These are phyloP conservation scores for Colletotrichum lentis DNA, from an alignment of 2,329 filamentous ascomycete genomes.

Conservation along the genomic window DNA sequence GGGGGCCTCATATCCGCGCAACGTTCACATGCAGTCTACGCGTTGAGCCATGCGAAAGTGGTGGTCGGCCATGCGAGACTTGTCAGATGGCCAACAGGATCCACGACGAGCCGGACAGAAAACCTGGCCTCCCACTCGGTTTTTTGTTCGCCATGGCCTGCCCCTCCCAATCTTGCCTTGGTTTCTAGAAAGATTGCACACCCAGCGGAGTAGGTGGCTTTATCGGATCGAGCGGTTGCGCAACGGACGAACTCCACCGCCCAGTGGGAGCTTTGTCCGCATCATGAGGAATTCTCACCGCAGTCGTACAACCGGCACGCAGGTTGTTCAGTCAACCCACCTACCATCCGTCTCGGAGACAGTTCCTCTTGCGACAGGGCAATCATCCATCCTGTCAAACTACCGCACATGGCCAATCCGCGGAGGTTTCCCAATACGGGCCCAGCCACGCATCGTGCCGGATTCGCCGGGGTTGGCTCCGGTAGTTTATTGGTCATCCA, in stretches of 20 bases:
- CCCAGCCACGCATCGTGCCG: background rate
- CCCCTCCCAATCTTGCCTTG: background rate
- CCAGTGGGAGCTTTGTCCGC: background rate
- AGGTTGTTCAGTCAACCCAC: background rate
- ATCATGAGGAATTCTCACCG: background rate
- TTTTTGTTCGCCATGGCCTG: background rate
- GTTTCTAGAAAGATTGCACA: slow-evolving; percentile 26
- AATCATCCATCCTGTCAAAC: background rate
- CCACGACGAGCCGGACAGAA: slow-evolving; percentile 14
- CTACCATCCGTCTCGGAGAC: background rate
- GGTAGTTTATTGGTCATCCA: background rate
- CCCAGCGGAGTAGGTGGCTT: slow-evolving; percentile 7
- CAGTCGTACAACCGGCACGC: slow-evolving; percentile 1
- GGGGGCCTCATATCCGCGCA: background rate
- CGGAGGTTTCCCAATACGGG: slow-evolving; percentile 1
- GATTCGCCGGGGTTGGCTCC: background rate
- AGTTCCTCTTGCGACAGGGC: background rate
- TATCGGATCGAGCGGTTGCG: slow-evolving; percentile 3
- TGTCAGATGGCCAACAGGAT: slow-evolving; percentile 14
- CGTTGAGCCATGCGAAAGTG: slow-evolving; percentile 9
- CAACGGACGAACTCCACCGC: slow-evolving; percentile 3
- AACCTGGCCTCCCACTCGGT: background rate
- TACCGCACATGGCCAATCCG: background rate
- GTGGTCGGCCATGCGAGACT: slow-evolving; percentile 1
- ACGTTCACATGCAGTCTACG: slow-evolving; percentile 3